Conservation (phyloP, 129 eudicot genomes). For the Cynara cardunculus region DNA sequence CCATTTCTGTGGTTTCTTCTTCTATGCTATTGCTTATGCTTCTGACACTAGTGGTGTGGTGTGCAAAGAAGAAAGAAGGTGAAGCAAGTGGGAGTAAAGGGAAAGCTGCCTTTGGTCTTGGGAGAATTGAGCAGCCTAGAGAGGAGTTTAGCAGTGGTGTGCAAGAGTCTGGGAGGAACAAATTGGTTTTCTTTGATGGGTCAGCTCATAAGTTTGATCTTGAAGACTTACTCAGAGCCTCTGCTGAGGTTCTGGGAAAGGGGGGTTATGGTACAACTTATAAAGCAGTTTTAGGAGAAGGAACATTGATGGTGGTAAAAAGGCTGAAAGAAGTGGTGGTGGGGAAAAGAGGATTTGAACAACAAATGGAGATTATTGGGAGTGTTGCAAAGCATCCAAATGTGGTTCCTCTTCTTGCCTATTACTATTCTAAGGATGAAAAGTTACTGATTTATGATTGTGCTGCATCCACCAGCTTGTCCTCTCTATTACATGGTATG, state of each 20-base stretch:
- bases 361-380: constrained; percentile 82
- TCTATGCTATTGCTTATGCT: constrained; percentile 34
- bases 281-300: constrained; percentile 80
- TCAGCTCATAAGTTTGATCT: constrained; percentile 66
- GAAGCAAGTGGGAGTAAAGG: constrained; percentile 27
- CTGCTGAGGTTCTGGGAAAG: constrained; percentile 94
- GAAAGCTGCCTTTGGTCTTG: constrained; percentile 35
- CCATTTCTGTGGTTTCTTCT: constrained; percentile 55
- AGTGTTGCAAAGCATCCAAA: constrained; percentile 54
- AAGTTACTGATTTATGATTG: constrained; percentile 71
- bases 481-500: constrained; percentile 67
- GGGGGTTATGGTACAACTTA: constrained; percentile 86
- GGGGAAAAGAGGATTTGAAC: constrained; percentile 80
- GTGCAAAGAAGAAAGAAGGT: constrained; percentile 40
- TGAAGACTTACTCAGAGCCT: constrained; percentile 90
- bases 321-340: constrained; percentile 71
- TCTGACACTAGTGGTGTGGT: constrained; percentile 28
- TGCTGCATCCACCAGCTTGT: constrained; percentile 55
- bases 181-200: constrained; percentile 59
- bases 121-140: constrained; percentile 49
- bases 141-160: constrained; percentile 70
- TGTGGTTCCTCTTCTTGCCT: constrained; percentile 70
- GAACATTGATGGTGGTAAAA: constrained; percentile 76
- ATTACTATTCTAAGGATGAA: constrained; percentile 86
- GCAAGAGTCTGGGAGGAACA: constrained; percentile 65